Evolutionary conservation across 169 alveolate genomes (phyloP), one percentile per base, ranked within the genome.

Genomic region (Theileria annulata): DNA sequence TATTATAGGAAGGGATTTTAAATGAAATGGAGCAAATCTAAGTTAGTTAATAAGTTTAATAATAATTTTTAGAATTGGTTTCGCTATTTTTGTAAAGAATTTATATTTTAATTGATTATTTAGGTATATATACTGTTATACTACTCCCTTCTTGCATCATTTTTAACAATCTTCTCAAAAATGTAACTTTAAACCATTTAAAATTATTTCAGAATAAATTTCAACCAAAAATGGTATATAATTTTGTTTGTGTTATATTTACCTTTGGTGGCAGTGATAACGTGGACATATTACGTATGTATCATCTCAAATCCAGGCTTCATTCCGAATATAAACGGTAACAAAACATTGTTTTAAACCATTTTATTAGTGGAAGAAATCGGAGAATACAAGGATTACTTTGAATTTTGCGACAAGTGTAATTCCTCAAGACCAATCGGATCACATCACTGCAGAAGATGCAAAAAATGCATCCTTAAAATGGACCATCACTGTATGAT

Each of bases 401-500:
- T 51, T 23, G 84, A 69, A 27, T 71, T 63, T 33, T 83, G 90
- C 42, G 54, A 63, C 25, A 83, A 76, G 47, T 83, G 90, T 66
- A 25, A 48, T 10, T 83, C 90, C 51, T 56, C 69, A 17, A 58
- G 86, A n/a, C 90, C 90, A 27, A 69, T 63, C 10, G 87, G 97
- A 47, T 85, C 97, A 19, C 95, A 94, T 51, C 98, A 95, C 87
- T 95, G 98, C 75, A 90, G 92, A 9, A 74, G 74, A 27, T 95
- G 98, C 73, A 92, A 91, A 75, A 77, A 95, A 51, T 95, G 98
- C 72, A 90, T 93, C 33, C 87, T 91, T 30, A 92, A 92, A 62
- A 93, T 95, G 96, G 97, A 95, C 77, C 98, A 95, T 79, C 98
- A 95, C 79, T 95, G 98, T 83, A 68, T 13, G 86, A 70, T 35